Percentiles rank a stretch among this genome's conserved stretches.
phyloP scores from a whole-genome alignment of 1,139 yeast species.

The Yamadazyma triangularis region DNA sequence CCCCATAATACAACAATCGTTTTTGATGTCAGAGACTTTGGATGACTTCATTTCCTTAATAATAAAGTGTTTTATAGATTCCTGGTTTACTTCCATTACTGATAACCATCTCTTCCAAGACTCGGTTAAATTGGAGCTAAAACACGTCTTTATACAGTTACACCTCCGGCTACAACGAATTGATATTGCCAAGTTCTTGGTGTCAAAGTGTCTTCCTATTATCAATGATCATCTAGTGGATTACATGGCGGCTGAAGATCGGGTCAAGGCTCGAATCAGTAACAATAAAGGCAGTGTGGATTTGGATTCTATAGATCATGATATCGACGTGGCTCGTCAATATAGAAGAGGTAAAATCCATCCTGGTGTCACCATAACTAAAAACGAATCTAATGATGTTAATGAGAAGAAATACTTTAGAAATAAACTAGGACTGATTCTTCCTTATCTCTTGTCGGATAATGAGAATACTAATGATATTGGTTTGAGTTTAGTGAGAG shows the following conservation, averaged over 20 bases:
- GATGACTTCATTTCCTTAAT: constrained; percentile 51
- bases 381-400: constrained; percentile 31
- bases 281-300: constrained; percentile 12
- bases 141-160: constrained; percentile 36
- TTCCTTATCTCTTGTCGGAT: constrained; percentile 48
- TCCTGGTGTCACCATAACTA: constrained; percentile 48
- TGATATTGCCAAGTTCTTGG: constrained; percentile 56
- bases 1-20: constrained; percentile 47
- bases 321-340: constrained; percentile 52
- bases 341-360: constrained; percentile 60
- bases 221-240: constrained; percentile 60
- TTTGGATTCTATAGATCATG: constrained; percentile 42
- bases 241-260: constrained; percentile 52
- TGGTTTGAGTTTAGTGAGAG: constrained; percentile 51
- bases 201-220: constrained; percentile 58
- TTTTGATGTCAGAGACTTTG: constrained; percentile 49
- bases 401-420: constrained; percentile 54
- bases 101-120: constrained; percentile 47
- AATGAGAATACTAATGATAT: constrained; percentile 49
- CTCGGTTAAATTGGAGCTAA: constrained; percentile 47
- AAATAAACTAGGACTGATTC: constrained; percentile 32
- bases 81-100: constrained; percentile 62
- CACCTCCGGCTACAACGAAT: constrained; percentile 35
- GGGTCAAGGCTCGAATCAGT: constrained; percentile 16
- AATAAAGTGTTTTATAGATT: constrained; percentile 53